These are phyloP conservation scores for Syncephalastrum contaminatum DNA, from an alignment of 371 early-diverging fungal genomes.

Conservation along the genomic window DNA sequence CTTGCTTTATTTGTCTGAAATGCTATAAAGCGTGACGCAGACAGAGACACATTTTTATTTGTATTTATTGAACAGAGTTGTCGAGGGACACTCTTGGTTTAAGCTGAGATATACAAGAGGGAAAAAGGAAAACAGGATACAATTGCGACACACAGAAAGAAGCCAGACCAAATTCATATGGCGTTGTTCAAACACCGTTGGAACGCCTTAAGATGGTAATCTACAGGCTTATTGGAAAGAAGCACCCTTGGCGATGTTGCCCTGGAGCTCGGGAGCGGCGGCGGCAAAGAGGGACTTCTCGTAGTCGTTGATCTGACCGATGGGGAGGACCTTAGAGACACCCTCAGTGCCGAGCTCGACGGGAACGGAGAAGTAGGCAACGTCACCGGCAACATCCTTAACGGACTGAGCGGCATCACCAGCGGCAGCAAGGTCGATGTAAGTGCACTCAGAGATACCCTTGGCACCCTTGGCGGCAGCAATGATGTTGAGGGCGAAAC, in stretches of 20 bases:
- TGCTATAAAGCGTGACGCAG: no score
- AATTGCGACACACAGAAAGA: no score
- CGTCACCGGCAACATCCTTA: conserved; percentile 47
- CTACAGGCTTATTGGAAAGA: conserved; percentile 26
- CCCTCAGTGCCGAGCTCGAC: conserved; percentile 85
- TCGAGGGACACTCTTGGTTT: no score
- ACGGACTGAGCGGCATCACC: conserved; percentile 47
- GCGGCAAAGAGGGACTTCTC: conserved; percentile 73
- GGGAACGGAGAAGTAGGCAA: conserved; percentile 82
- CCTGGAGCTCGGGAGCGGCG: conserved; percentile 76
- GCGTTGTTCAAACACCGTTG: no score
- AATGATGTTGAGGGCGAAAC: conserved; percentile 76
- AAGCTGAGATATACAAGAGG: no score
- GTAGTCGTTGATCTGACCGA: conserved; percentile 64
- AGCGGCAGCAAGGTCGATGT: conserved; percentile 73
- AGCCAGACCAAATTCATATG: no score
- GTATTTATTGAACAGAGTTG: no score
- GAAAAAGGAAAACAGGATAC: no score
- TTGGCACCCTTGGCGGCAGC: conserved; percentile 65
- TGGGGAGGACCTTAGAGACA: conserved; percentile 66
- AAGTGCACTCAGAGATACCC: conserved; percentile 76
- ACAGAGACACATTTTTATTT: no score
- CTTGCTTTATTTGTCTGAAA: no score
- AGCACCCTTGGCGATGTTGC: conserved; percentile 75
- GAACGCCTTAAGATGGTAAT: no score